Percentiles rank a stretch among this genome's conserved stretches.
Conservation (phyloP, 192 early-diverging fungal species). For the Coemansia sp. region DNA sequence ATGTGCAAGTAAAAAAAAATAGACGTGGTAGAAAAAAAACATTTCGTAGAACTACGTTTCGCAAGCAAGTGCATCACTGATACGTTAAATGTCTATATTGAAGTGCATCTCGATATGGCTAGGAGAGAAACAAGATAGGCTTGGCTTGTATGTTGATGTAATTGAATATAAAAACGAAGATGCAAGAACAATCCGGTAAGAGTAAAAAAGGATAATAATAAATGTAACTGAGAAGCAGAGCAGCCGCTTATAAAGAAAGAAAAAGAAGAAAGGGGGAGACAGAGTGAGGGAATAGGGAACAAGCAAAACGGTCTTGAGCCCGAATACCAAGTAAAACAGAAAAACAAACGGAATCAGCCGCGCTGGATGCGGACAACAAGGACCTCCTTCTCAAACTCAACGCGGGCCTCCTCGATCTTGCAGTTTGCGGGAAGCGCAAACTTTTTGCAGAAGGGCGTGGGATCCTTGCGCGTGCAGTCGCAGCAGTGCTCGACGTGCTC, state of each 20-base stretch:
- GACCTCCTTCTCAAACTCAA: slow-evolving; percentile 55
- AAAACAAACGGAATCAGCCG: slow-evolving; percentile 14
- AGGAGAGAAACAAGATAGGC: not conserved
- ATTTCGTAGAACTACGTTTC: no score
- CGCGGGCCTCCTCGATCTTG: slow-evolving; percentile 41
- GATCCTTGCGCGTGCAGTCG: slow-evolving; percentile 51
- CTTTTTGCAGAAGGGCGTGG: slow-evolving; percentile 42
- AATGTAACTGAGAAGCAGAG: not conserved
- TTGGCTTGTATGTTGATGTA: not conserved
- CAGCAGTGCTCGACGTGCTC: slow-evolving; percentile 54
- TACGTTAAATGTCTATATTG: not conserved
- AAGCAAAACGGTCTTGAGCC: not conserved
- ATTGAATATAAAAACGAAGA: not conserved
- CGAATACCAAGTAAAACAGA: not conserved
- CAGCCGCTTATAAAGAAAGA: not conserved
- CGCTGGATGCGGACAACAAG: slow-evolving; percentile 50
- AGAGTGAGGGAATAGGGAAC: not conserved
- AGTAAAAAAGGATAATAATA: not conserved
- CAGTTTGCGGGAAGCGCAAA: slow-evolving; percentile 42
- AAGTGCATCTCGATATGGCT: not conserved
- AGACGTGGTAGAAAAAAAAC: no score
- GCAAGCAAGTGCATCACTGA: not conserved
- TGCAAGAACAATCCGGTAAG: not conserved
- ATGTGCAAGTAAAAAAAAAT: slow-evolving; percentile 24
- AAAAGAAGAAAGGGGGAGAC: not conserved